phyloP scores from a whole-genome alignment of 495 filamentous ascomycete genomes.

The Neurospora sp. region DNA sequence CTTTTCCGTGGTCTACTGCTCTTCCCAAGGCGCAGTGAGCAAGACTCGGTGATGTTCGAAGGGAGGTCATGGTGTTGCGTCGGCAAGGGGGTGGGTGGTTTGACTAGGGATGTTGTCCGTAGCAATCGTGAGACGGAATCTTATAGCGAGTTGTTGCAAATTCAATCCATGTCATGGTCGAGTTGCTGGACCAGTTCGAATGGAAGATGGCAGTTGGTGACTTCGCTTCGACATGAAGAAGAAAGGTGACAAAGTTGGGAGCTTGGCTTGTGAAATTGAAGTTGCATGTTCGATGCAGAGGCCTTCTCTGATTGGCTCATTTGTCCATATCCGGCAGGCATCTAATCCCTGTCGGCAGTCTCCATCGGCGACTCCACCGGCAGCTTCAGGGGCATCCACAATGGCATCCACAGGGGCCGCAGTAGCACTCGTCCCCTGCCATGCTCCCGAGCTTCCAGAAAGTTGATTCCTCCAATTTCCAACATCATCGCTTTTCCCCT shows the following conservation, averaged over 20 bases:
- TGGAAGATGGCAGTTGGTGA: not conserved
- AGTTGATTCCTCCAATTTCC: not conserved
- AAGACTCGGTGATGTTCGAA: not conserved
- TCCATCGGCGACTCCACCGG: not conserved
- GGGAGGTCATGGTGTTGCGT: not conserved
- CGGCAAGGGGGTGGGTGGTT: not conserved
- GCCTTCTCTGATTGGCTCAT: not conserved
- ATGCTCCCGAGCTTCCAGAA: not conserved
- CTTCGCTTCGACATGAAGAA: not conserved
- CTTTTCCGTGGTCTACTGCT: constrained; percentile 38
- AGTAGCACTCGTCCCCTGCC: not conserved
- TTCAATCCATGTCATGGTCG: not conserved
- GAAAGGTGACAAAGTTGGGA: not conserved
- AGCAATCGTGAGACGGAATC: not conserved
- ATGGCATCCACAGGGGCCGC: not conserved
- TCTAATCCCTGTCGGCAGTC: not conserved
- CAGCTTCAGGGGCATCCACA: not conserved
- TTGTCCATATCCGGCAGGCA: not conserved
- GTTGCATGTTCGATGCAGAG: not conserved
- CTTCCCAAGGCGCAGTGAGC: constrained; percentile 16
- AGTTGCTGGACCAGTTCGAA: not conserved
- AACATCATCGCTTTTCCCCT: not conserved
- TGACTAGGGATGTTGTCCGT: not conserved
- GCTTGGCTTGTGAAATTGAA: not conserved
- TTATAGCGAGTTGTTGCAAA: not conserved